A percentile compares a stretch with the other conserved stretches of the same genome.
phyloP scores from a whole-genome alignment of 2,329 filamentous ascomycete species.

The Lasiodiplodia gonubiensis region DNA sequence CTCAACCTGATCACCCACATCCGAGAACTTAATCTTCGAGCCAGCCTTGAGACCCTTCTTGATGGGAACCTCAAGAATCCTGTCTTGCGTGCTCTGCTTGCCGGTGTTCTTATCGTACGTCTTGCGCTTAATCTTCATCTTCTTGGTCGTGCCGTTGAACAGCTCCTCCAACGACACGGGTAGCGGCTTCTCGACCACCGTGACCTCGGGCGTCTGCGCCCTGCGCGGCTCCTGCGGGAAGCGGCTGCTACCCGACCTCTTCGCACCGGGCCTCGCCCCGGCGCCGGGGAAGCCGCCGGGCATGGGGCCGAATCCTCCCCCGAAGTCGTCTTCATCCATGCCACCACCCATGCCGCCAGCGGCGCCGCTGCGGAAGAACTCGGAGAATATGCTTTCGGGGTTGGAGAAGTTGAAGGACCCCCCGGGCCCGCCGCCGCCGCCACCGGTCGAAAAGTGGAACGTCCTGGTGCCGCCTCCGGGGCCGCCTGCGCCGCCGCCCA shows the following conservation, averaged over 20 bases:
- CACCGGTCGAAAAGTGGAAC: conserved; percentile 68
- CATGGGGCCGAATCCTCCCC: conserved; percentile 50
- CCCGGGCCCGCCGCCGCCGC: conserved; percentile 49
- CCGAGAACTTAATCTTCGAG: conserved; percentile 97
- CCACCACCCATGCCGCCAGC: conserved; percentile 51
- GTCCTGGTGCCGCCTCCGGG: conserved; percentile 55
- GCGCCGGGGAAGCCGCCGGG: conserved; percentile 38
- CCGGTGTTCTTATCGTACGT: conserved; percentile 80
- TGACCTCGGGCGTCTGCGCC: conserved; percentile 77
- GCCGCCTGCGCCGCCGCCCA: conserved; percentile 61
- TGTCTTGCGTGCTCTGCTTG: conserved; percentile 85
- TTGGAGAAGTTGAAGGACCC: conserved; percentile 87
- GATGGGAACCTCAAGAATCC: conserved; percentile 92
- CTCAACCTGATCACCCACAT: conserved; percentile 97
- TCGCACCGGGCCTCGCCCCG: conserved; percentile 46
- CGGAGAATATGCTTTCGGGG: conserved; percentile 81
- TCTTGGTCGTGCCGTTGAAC: conserved; percentile 86
- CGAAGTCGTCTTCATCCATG: conserved; percentile 55
- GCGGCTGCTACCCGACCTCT: conserved; percentile 38
- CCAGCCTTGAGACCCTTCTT: conserved; percentile 95
- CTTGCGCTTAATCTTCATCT: conserved; percentile 98
- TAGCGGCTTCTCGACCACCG: conserved; percentile 85
- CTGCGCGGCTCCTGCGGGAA: conserved; percentile 45
- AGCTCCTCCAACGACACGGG: conserved; percentile 86
- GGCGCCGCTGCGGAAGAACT: conserved; percentile 72